phyloP scores from a whole-genome alignment of 495 filamentous ascomycete species.

The Aspergillus heteromorphus region DNA sequence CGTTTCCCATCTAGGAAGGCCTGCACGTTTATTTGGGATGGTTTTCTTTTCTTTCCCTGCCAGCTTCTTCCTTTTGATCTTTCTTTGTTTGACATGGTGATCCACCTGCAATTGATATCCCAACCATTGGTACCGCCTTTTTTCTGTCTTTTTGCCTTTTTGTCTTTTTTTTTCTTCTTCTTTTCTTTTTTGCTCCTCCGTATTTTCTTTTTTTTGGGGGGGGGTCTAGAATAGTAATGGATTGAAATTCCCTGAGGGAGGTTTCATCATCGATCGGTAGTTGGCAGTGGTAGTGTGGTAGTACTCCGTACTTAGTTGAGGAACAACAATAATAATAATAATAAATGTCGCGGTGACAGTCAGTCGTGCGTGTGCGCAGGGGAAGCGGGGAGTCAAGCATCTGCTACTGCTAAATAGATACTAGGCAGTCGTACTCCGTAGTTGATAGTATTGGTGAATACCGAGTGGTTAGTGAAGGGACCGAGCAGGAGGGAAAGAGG shows the following conservation, averaged over 20 bases:
- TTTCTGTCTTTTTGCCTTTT: neutral
- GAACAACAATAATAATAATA: too few relatives aligned
- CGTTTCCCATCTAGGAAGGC: neutral
- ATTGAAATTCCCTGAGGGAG: neutral
- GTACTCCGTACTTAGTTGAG: too few relatives aligned
- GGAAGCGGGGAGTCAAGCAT: neutral
- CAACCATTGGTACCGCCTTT: neutral
- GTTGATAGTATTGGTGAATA: too few relatives aligned
- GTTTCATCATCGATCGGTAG: too few relatives aligned
- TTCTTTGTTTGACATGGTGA: neutral
- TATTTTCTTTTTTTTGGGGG: neutral
- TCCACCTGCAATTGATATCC: neutral
- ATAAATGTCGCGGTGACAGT: too few relatives aligned
- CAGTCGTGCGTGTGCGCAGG: slow-evolving; percentile 1
- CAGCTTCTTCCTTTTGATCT: neutral
- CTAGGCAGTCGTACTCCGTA: neutral
- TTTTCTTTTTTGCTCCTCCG: neutral
- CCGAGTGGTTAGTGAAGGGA: slow-evolving; percentile 1
- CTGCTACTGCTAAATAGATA: too few relatives aligned
- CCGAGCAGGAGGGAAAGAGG: slow-evolving; percentile 4
- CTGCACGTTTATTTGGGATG: slow-evolving; percentile 12
- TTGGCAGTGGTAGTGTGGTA: too few relatives aligned
- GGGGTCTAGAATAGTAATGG: neutral
- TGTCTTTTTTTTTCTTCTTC: neutral
- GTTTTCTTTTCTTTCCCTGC: slow-evolving; percentile 3